Base-by-base conservation (phyloP, 2,329 filamentous ascomycete genomes). In the Cephalotrichum gorgonifer region DNA sequence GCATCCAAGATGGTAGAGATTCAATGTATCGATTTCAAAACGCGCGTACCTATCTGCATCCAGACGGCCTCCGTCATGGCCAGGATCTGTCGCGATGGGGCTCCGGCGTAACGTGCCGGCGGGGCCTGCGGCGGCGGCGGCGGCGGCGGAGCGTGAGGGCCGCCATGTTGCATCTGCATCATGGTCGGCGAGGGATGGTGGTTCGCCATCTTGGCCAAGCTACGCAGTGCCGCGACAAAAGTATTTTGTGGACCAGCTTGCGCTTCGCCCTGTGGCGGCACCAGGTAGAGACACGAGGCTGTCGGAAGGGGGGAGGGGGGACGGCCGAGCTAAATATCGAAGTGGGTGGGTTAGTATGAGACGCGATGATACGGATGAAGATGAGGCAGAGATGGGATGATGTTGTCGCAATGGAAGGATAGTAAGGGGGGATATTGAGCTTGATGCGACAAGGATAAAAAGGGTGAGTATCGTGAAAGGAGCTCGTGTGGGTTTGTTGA, bases 51-150 rank as follows among this genome's bases (percentile, higher is more conserved):
- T 57, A 97, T 86, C 64, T 93, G 86, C 61, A 95, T 77, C 91
- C 91, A 97, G 49, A 95, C 83, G 44, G 78, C 76, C 68, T 97
- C 91, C 60, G 95, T 97, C 60, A 91, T 78, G 6, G 79, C 73
- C 6, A 81, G 75, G 48, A 95, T 79, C 62, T 88, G 85, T 58
- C 90, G 85, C 57, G 85, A 81, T 22, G 86, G 77, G 9, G 46
- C 46, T 4, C 25, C 15, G 11, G 27, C 44, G n/a, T 48, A 48
- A 12, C 46, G 46, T 7, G 35, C 46, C 7, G 31, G 33, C 45
- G 78, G 46, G 12, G 43, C 22, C 17, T 51, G 50, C 52, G 70
- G 64, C 53, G 70, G 63, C 59, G 78, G 64, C 67, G 81, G 61
- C 53, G 73, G 72, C 54, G 81, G 78, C 52, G 76, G 77, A 20